phyloP scores from a whole-genome alignment of 2,329 filamentous ascomycete genomes.

The Fusarium miscanthi region DNA sequence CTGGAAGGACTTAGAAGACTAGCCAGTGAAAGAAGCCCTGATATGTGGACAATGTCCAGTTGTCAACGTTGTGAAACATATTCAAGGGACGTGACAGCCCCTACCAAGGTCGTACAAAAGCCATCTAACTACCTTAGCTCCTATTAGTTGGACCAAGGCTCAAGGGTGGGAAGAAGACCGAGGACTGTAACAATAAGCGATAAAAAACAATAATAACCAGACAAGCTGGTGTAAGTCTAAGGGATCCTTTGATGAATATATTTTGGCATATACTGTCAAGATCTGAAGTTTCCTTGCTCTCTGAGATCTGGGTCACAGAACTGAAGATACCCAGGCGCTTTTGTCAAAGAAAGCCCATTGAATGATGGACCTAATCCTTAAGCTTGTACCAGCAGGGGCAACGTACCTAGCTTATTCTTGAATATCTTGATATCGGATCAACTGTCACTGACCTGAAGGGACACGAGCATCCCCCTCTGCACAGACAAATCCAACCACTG shows the following conservation, averaged over 20 bases:
- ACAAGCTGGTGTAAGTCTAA: neutral
- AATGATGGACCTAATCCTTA: neutral
- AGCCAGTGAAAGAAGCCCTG: neutral
- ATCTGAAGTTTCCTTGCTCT: neutral
- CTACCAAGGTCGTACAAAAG: neutral
- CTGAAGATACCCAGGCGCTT: neutral
- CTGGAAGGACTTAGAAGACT: neutral
- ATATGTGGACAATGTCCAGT: neutral
- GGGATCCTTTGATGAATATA: neutral
- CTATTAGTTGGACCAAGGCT: neutral
- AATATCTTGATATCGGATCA: neutral
- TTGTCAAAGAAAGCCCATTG: neutral
- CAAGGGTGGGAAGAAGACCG: neutral
- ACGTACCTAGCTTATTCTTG: neutral
- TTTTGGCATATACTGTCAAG: neutral
- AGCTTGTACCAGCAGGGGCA: neutral
- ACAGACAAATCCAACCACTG: neutral
- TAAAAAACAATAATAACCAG: neutral
- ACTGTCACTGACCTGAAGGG: neutral
- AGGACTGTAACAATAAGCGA: neutral
- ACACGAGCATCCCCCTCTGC: constrained; percentile 3
- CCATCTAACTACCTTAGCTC: neutral
- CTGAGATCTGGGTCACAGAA: neutral
- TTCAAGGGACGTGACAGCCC: neutral
- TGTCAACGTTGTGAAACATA: constrained; percentile 4